phyloP scores from a whole-genome alignment of 768 basidiomycete genomes.

The Hericium alpestre region DNA sequence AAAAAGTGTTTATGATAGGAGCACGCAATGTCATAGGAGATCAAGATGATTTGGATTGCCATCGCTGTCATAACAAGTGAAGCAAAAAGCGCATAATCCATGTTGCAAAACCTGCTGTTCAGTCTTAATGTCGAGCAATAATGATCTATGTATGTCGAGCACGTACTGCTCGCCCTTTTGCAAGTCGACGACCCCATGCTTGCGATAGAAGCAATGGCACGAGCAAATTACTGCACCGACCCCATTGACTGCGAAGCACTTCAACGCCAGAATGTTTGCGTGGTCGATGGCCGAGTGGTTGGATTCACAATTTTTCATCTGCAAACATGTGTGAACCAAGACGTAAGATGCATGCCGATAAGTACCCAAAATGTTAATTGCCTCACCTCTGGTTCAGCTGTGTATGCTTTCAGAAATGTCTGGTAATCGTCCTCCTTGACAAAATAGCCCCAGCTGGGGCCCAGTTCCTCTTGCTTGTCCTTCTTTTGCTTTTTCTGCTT shows the following conservation, averaged over 20 bases:
- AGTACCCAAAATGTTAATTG: background rate
- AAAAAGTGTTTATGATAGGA: background rate
- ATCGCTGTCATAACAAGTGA: too few relatives aligned
- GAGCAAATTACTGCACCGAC: conserved; percentile 7
- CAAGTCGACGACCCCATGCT: background rate
- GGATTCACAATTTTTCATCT: conserved; percentile 2
- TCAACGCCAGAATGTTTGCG: background rate
- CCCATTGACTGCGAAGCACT: conserved; percentile 1
- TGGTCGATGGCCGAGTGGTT: conserved; percentile 2
- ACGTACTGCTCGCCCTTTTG: background rate
- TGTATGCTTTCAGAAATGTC: background rate
- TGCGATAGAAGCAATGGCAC: background rate
- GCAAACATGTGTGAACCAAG: background rate
- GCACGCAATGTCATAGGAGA: background rate
- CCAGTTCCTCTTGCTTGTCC: background rate
- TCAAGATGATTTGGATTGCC: too few relatives aligned
- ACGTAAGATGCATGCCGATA: too few relatives aligned
- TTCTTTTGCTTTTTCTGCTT: background rate
- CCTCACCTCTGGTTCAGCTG: background rate
- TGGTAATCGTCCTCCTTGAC: background rate
- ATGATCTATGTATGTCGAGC: too few relatives aligned
- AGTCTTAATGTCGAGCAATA: too few relatives aligned
- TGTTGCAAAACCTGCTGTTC: too few relatives aligned
- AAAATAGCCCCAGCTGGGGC: background rate
- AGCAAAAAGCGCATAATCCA: too few relatives aligned